These are phyloP conservation scores for Aegle marmelos DNA, from an alignment of 345 rosid genomes.

Conservation along the genomic window DNA sequence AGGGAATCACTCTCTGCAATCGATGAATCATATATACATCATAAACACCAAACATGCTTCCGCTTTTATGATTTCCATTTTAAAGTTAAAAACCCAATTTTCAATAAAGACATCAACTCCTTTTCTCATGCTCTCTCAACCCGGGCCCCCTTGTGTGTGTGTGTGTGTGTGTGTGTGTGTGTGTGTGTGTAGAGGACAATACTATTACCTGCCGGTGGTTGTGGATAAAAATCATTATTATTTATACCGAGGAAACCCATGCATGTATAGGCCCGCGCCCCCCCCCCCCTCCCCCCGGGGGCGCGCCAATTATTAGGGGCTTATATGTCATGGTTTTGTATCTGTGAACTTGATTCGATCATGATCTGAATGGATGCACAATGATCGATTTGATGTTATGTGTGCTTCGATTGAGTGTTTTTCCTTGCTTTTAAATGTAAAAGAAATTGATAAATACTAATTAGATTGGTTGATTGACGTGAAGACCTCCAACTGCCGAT, in stretches of 20 bases:
- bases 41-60: not conserved
- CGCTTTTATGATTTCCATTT: not conserved
- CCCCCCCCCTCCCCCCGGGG: too few species aligned
- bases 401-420: not conserved
- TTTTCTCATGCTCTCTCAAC: not conserved
- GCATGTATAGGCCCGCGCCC: too few species aligned
- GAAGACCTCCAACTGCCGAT: not conserved
- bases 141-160: too few species aligned
- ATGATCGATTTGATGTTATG: not conserved
- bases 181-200: too few species aligned
- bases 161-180: too few species aligned
- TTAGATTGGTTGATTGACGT: not conserved
- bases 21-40: conserved; percentile 6
- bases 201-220: too few species aligned
- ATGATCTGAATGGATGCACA: not conserved
- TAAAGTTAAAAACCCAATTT: not conserved
- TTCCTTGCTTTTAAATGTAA: not conserved
- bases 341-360: not conserved
- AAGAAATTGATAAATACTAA: not conserved
- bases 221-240: too few species aligned
- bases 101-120: not conserved
- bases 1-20: conserved; percentile 1
- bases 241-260: too few species aligned
- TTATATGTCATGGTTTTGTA: not conserved
- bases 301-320: not conserved